A percentile compares a stretch with the other conserved stretches of the same genome.
Conservation (phyloP, 148 eudicot genomes). For the Vaccinium darrowii region DNA sequence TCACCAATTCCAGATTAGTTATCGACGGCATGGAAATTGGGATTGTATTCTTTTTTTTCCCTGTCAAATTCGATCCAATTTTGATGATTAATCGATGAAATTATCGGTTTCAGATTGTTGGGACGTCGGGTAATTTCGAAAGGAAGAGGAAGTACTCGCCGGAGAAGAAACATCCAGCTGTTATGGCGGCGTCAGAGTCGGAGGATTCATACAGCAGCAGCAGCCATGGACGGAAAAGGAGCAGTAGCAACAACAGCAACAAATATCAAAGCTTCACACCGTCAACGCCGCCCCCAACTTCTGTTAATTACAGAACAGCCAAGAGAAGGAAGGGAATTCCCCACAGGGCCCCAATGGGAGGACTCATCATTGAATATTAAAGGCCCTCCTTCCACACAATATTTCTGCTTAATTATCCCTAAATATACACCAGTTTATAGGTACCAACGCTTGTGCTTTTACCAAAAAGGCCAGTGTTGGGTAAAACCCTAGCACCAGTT, state of each 20-base stretch:
- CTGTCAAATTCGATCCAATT: background rate
- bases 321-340: constrained; percentile 96
- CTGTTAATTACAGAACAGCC: constrained; percentile 46
- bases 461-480: constrained; percentile 15
- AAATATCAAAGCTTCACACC: constrained; percentile 55
- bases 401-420: background rate
- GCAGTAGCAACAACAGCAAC: constrained; percentile 17
- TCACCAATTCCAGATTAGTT: background rate
- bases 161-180: constrained; percentile 16
- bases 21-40: background rate
- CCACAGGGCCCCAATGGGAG: constrained; percentile 89
- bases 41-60: background rate
- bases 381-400: background rate
- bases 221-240: constrained; percentile 33
- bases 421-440: background rate
- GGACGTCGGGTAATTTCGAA: constrained; percentile 63
- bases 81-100: background rate
- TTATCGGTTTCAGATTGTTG: constrained; percentile 53
- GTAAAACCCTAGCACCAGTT: background rate
- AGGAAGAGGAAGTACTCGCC: constrained; percentile 33
- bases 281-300: constrained; percentile 73
- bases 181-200: constrained; percentile 37
- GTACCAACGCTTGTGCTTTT: constrained; percentile 19
- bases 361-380: constrained; percentile 46
- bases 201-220: constrained; percentile 65